Base-by-base conservation (phyloP, 345 rosid species). In the Eucalyptus polybractea region DNA sequence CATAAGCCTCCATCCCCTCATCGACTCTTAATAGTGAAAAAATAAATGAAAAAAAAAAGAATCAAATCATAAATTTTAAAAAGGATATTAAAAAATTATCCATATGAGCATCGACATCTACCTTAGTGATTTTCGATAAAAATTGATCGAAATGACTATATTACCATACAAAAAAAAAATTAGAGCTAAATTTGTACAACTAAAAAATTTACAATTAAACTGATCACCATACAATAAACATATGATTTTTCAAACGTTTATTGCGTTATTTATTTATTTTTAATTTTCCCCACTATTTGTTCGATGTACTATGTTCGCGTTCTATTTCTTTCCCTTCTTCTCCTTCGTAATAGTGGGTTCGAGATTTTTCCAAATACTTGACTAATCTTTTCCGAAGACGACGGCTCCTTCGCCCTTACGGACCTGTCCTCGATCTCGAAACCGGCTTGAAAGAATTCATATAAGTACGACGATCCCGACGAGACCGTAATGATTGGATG, bases 81-180 rank as follows among this genome's bases (percentile, higher is more conserved):
- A 53, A 21, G 21, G 3, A 8, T 8, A 7, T 8, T 0, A 4
- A 33, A 69, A 69, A 69, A 8, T 5, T 17, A 0, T 33, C 4
- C 3, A 69, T 7, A 10, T 33, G 2, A 16, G 1, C 2, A 2
- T 2, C 0, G 1, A 2, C 13, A 10, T 17, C 0, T 10, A 8
- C 4, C 0, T 69, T 0, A 9, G 1, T 11, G 2, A 31, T 69
- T 16, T 8, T 14, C 1, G 0, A 3, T 1, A 69, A 69, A 33
- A 69, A 69, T 16, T 33, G 0, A 0, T 21, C 0, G 1, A 3
- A 31, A 31, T 4, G 4, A 31, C 11, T 69, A 31, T 3, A 16
- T 31, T 16, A 29, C 2, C 2, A 69, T 0, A 69, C 0, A 7
- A 53, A 19, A 13, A 67, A 31, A 69, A 1, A 15, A 16, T 16